These are phyloP conservation scores for Lasiosphaeria miniovina DNA, from an alignment of 495 filamentous ascomycete genomes.

Conservation along the genomic window DNA sequence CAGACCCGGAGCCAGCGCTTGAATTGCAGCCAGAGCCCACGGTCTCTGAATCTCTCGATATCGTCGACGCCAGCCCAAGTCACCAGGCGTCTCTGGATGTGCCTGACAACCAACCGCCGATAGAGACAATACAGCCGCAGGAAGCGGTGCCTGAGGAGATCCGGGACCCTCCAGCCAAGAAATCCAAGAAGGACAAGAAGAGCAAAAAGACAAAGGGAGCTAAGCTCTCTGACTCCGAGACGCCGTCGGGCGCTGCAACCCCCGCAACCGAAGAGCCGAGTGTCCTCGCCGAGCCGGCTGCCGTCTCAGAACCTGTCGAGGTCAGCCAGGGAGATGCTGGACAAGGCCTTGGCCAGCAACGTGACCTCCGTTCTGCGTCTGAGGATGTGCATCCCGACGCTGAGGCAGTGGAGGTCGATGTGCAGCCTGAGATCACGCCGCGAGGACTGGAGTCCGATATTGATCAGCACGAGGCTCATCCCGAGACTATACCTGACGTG, in stretches of 20 bases:
- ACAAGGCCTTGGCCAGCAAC: too few species aligned
- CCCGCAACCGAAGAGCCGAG: conserved; percentile 11
- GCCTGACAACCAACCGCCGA: neutral
- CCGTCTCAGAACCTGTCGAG: too few species aligned
- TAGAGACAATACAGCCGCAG: neutral
- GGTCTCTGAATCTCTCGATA: neutral
- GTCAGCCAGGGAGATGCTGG: too few species aligned
- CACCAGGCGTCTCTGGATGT: neutral
- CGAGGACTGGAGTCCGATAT: too few species aligned
- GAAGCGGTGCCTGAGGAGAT: neutral
- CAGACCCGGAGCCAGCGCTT: neutral
- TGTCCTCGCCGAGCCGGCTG: neutral
- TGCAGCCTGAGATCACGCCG: too few species aligned
- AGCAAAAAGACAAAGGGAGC: conserved; percentile 12
- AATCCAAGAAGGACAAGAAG: conserved; percentile 29
- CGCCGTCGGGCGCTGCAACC: conserved; percentile 14
- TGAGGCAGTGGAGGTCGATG: too few species aligned
- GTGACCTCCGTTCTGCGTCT: too few species aligned
- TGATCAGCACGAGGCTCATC: too few species aligned
- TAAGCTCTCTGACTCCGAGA: conserved; percentile 13
- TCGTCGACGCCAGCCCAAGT: neutral
- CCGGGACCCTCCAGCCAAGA: conserved; percentile 10
- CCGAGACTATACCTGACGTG: too few species aligned
- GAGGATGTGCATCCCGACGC: too few species aligned
- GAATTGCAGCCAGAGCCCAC: too few species aligned